Base-by-base conservation (phyloP, 1,139 yeast genomes). In the Taphrina populina region DNA sequence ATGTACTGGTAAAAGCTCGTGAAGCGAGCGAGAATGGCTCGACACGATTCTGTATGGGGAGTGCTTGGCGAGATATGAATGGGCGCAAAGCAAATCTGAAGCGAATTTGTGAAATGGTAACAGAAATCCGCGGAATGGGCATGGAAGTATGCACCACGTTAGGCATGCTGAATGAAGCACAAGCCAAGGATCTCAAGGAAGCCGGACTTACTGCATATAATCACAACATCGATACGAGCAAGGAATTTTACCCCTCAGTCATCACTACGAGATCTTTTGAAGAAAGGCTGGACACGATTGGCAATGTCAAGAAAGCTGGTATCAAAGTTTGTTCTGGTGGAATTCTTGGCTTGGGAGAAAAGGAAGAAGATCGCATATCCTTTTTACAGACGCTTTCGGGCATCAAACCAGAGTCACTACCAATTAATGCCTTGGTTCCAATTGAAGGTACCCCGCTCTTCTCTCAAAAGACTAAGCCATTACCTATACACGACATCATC, bases 1-100 rank as follows among this genome's bases (percentile, higher is more conserved):
- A 75, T 24, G 92, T 85, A 0, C 70, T 82, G 65, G 75, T 71
- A 51, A 83, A 80, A 41, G 94, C 94, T 0, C 70, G 70, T 46
- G 76, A 75, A 53, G 92, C 94, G 4, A 82, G 83, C 64, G 71
- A 65, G 4, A 83, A 83, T 61, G 92, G 92, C 0, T 78, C 84
- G 0, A 84, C 94, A 0, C 73, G 95, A 60, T 84, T 84, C 65
- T 84, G 95, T 66, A 80, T 84, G 83, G 95, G 94, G 41, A 88
- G 92, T 10, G 95, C 94, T 1, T 85, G 92, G 92, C 76, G 95
- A 66, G 92, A 84, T 61, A 84, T 85, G 94, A 73, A 74, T 45
- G 94, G 94, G 7, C 73, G 94, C 51, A 84, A 83, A 66, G 77
- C 81, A 21, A 88, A 84, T 0, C 67, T 84, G 61, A 78, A 76